Base-by-base conservation (phyloP, 306 rosid genomes). In the Pueraria montana region DNA sequence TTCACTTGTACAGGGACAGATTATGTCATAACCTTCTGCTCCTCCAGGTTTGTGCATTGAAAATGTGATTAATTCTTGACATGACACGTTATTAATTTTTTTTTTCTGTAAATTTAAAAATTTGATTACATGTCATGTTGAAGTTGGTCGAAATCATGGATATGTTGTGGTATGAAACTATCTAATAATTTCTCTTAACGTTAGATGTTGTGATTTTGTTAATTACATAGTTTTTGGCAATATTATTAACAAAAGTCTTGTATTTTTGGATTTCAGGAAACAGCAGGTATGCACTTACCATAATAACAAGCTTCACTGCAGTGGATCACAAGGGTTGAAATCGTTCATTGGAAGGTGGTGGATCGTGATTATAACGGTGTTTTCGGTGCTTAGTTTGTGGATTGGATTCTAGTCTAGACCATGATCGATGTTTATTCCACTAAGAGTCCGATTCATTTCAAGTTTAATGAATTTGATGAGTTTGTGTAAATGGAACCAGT, bases 1-100 rank as follows among this genome's bases (percentile, higher is more conserved):
- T 93, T 91, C 83, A 89, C 98, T 2, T 96, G 99, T 84, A 13
- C 93, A 0, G 93, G 91, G 8, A 80, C 97, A 0, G 98, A 96
- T 65, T 96, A 96, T 66, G 85, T 86, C 7, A 0, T 96, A 4
- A 78, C 91, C 62, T 96, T 96, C 87, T 96, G 98, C 91, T 84
- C 98, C 8, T 42, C 82, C 86, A 91, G 98, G 98, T 94, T 66
- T 72, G 67, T 65, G 30, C 21, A 36, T 30, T 30, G 34, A 30
- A 30, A 30, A 30, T 2, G 4, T 30, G 34, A 30, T 30, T 0
- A 0, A 30, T 30, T 30, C 34, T 30, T 1, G 4, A 30, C 34
- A 30, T 30, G 34, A 30, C 4, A 30, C 3, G 3, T 0, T 30
- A 30, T 30, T 30, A 30, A 4, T 4, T 2, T 30, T 30, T 30